Evolutionary conservation across 306 rosid species (phyloP).

Genomic region (Corylus avellana): DNA sequence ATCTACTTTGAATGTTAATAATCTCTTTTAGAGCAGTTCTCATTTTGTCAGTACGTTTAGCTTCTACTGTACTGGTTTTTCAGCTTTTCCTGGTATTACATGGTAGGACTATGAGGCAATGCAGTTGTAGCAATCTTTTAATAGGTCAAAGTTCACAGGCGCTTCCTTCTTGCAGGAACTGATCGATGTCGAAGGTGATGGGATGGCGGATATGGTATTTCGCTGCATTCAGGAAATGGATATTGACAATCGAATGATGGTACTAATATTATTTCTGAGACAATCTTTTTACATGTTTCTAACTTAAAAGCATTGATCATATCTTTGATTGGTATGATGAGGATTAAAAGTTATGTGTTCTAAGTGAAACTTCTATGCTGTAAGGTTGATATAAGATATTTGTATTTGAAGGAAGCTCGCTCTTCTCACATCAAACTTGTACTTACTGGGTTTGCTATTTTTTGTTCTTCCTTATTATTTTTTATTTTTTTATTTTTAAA

Average conservation of each 20-base stretch:
- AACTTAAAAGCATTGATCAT: background rate
- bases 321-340: slow-evolving; percentile 18
- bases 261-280: slow-evolving; percentile 34
- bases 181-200: slow-evolving; percentile 99
- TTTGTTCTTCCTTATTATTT: background rate
- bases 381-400: background rate
- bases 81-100: too few species aligned
- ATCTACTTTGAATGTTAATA: background rate
- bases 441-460: background rate
- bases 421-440: background rate
- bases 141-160: slow-evolving; percentile 12
- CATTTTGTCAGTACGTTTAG: slow-evolving; percentile 7
- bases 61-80: background rate
- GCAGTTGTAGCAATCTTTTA: background rate
- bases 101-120: background rate
- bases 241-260: slow-evolving; percentile 99
- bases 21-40: background rate
- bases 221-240: slow-evolving; percentile 99
- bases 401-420: background rate
- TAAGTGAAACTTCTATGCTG: background rate
- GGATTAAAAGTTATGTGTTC: slow-evolving; percentile 1
- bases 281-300: slow-evolving; percentile 17
- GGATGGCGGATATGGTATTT: slow-evolving; percentile 99
- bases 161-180: slow-evolving; percentile 65
- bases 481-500: background rate